Conservation (phyloP, 768 basidiomycete genomes). For the Pulveroboletus ravenelii region DNA sequence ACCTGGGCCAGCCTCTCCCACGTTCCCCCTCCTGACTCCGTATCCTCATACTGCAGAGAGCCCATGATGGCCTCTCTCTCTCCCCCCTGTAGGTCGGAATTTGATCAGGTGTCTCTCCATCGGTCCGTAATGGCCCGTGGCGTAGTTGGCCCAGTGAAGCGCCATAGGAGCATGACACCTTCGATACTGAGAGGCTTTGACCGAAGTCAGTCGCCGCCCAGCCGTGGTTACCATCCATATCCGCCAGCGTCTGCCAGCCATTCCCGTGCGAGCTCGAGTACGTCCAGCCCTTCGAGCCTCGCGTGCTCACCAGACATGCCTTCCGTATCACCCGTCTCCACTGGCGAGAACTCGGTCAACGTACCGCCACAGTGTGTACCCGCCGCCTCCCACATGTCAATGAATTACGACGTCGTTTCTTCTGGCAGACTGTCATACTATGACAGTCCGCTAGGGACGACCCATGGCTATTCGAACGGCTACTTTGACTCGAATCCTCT, state of each 20-base stretch:
- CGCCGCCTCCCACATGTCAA: conserved; percentile 12
- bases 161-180: conserved; percentile 77
- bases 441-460: conserved; percentile 20
- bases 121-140: conserved; percentile 21
- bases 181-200: conserved; percentile 49
- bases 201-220: conserved; percentile 43
- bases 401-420: conserved; percentile 23
- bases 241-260: conserved; percentile 27
- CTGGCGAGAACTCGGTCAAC: conserved; percentile 9
- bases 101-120: conserved; percentile 43
- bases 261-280: conserved; percentile 28
- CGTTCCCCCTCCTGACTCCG: conserved; percentile 19
- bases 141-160: conserved; percentile 57
- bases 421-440: conserved; percentile 27
- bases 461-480: conserved; percentile 16
- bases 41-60: conserved; percentile 34
- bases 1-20: conserved; percentile 21
- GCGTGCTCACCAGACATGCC: conserved; percentile 27
- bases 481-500: conserved; percentile 23
- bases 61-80: conserved; percentile 44
- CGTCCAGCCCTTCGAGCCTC: conserved; percentile 30
- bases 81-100: conserved; percentile 63
- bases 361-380: conserved; percentile 23
- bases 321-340: conserved; percentile 18
- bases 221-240: conserved; percentile 57